phyloP scores from a whole-genome alignment of 164 flowering plant species.

The Dillenia turbinata region DNA sequence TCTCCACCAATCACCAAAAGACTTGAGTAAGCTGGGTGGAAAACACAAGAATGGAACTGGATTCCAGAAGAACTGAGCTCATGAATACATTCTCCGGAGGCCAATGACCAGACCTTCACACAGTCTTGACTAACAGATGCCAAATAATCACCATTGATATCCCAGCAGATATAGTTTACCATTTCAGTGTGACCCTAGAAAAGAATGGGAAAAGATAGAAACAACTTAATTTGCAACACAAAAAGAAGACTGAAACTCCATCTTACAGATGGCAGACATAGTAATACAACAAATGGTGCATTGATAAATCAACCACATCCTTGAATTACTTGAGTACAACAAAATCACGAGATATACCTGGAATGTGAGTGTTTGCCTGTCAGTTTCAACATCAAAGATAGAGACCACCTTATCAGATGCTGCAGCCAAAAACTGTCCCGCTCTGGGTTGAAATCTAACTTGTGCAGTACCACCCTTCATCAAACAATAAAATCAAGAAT shows the following conservation, averaged over 20 bases:
- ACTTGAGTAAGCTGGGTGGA: constrained; percentile 72
- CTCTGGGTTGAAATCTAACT: constrained; percentile 86
- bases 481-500: constrained; percentile 8
- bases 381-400: constrained; percentile 78
- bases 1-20: constrained; percentile 82
- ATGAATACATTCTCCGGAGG: constrained; percentile 72
- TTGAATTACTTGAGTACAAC: background rate
- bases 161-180: constrained; percentile 85
- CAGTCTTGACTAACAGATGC: constrained; percentile 79
- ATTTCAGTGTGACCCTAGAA: constrained; percentile 64
- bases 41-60: constrained; percentile 86
- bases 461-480: constrained; percentile 67
- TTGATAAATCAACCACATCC: background rate
- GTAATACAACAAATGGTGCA: background rate
- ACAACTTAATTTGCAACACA: background rate
- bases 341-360: constrained; percentile 41
- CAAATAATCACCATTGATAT: constrained; percentile 66
- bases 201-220: background rate
- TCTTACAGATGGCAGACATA: background rate
- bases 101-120: constrained; percentile 74
- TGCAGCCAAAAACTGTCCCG: constrained; percentile 77
- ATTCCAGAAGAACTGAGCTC: constrained; percentile 70
- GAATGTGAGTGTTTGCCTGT: constrained; percentile 49
- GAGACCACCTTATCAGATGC: constrained; percentile 74
- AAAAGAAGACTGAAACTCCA: background rate